Evolutionary conservation across 495 filamentous ascomycete genomes (phyloP).

Genomic region (Pseudotulostoma volvatum): DNA sequence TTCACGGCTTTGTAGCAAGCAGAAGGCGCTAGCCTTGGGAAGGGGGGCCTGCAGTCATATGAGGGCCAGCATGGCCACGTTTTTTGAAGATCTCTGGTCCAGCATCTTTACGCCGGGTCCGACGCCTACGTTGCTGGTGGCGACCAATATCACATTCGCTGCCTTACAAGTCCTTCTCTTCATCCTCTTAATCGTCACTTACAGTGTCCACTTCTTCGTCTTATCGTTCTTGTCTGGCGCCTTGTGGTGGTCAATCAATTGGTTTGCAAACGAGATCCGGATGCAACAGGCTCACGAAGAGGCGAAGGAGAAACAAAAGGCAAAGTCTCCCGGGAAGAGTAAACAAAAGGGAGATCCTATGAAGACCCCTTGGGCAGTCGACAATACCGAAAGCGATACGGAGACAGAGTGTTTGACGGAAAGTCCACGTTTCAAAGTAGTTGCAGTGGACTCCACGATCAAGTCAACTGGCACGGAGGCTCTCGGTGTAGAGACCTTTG

Average conservation of each 20-base stretch:
- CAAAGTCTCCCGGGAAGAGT: conserved; percentile 13
- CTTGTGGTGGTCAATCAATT: conserved; percentile 88
- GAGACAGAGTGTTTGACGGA: conserved; percentile 27
- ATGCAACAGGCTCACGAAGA: conserved; percentile 47
- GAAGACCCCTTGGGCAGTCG: conserved; percentile 17
- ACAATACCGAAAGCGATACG: conserved; percentile 30
- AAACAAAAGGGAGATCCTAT: conserved; percentile 16
- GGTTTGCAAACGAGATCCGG: conserved; percentile 76
- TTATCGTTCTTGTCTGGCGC: conserved; percentile 62
- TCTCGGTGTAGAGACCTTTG: too few species aligned
- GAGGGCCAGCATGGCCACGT: conserved; percentile 60
- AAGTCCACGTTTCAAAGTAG: conserved; percentile 9
- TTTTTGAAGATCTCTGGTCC: conserved; percentile 67
- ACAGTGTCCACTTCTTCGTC: conserved; percentile 74
- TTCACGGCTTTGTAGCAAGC: too few species aligned
- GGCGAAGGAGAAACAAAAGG: conserved; percentile 24
- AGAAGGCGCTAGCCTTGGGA: too few species aligned
- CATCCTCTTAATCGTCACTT: conserved; percentile 59
- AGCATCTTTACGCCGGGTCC: conserved; percentile 87
- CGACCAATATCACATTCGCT: conserved; percentile 81
- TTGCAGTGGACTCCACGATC: too few species aligned
- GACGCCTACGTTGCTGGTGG: conserved; percentile 71
- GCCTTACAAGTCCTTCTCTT: conserved; percentile 66
- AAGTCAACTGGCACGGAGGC: too few species aligned
- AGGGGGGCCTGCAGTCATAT: too few species aligned